Conservation (phyloP, 805 yeast genomes). For the Ogataea dorogensis region DNA sequence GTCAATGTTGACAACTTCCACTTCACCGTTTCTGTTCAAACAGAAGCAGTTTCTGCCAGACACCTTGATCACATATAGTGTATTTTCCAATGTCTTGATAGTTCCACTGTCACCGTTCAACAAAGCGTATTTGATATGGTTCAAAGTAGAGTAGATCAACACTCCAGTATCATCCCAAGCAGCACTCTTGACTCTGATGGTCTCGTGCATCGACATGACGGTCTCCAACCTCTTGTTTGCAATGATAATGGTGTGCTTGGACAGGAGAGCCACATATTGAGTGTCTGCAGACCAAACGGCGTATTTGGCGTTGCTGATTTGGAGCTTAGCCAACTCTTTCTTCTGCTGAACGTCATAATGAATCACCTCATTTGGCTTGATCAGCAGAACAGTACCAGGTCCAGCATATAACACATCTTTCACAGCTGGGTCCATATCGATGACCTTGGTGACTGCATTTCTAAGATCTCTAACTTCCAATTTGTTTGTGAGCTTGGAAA, state of each 20-base stretch:
- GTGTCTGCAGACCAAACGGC: constrained; percentile 88
- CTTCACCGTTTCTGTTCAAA: constrained; percentile 81
- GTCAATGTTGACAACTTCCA: constrained; percentile 75
- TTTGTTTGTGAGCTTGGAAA: constrained; percentile 58
- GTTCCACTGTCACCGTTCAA: constrained; percentile 95
- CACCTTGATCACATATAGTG: constrained; percentile 77
- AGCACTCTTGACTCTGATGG: constrained; percentile 93
- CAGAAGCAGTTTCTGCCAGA: constrained; percentile 72
- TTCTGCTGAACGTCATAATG: constrained; percentile 92
- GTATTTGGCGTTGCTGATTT: constrained; percentile 79
- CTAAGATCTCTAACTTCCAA: constrained; percentile 81
- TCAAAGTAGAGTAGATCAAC: constrained; percentile 87
- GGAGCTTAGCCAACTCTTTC: constrained; percentile 66
- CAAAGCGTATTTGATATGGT: constrained; percentile 91
- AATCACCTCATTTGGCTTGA: constrained; percentile 70
- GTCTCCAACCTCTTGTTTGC: constrained; percentile 76
- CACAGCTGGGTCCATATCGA: constrained; percentile 64
- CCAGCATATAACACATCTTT: constrained; percentile 74
- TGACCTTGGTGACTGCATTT: constrained; percentile 77
- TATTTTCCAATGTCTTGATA: constrained; percentile 85
- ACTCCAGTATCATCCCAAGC: constrained; percentile 97
- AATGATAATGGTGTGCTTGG: constrained; percentile 90
- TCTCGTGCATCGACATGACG: constrained; percentile 87
- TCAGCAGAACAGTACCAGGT: constrained; percentile 77
- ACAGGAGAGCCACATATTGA: constrained; percentile 78